phyloP scores from a whole-genome alignment of 2,329 filamentous ascomycete species.

The Aspergillus ibericus region DNA sequence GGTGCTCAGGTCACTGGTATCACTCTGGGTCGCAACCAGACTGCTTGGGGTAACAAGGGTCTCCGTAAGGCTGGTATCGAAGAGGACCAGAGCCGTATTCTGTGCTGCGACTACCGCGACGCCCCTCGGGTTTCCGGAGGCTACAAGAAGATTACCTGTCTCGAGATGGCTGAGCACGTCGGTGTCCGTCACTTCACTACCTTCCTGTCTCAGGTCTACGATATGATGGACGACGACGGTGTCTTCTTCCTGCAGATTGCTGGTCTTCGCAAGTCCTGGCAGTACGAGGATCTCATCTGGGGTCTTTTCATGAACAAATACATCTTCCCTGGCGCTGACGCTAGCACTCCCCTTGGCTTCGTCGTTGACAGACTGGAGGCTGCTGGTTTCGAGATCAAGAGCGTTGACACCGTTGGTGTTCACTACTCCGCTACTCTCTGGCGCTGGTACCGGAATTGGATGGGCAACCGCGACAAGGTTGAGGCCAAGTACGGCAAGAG shows the following conservation, averaged over 20 bases:
- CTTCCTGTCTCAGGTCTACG: slow-evolving; percentile 83
- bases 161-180: slow-evolving; percentile 99
- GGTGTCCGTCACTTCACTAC: slow-evolving; percentile 81
- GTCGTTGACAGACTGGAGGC: slow-evolving; percentile 82
- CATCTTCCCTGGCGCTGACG: slow-evolving; percentile 95
- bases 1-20: slow-evolving; percentile 83
- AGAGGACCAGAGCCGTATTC: slow-evolving; percentile 84
- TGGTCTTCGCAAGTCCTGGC: slow-evolving; percentile 90
- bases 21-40: slow-evolving; percentile 94
- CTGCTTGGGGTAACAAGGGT: slow-evolving; percentile 91
- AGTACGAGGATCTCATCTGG: slow-evolving; percentile 98
- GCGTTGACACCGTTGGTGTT: slow-evolving; percentile 87
- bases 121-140: slow-evolving; percentile 74
- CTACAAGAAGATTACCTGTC: slow-evolving; percentile 94
- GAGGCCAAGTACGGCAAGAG: slow-evolving; percentile 90
- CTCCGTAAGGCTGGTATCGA: slow-evolving; percentile 78
- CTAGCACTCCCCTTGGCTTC: slow-evolving; percentile 86
- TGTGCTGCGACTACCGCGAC: slow-evolving; percentile 97
- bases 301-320: slow-evolving; percentile 99
- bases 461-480: slow-evolving; percentile 89
- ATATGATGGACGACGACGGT: slow-evolving; percentile 96
- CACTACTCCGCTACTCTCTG: slow-evolving; percentile 97
- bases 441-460: slow-evolving; percentile 99
- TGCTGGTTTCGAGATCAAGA: slow-evolving; percentile 88
- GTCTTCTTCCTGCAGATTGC: slow-evolving; percentile 95